A percentile compares a stretch with the other conserved stretches of the same genome.
Evolutionary conservation across 2,329 filamentous ascomycete species (phyloP).

Genomic region (Furcasterigmium furcatum): DNA sequence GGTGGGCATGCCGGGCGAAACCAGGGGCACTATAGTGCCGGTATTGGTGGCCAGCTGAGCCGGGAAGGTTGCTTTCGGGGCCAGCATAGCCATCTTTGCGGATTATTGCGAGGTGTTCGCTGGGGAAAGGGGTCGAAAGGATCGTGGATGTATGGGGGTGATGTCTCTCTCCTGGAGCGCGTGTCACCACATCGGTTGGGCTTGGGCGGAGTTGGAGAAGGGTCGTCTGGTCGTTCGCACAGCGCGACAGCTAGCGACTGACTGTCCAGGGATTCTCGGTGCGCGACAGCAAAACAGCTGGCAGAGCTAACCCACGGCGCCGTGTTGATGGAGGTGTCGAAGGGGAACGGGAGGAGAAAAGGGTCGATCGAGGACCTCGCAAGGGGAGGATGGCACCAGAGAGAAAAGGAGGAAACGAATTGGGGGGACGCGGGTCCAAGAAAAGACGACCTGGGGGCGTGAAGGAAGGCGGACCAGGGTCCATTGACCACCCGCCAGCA

Average conservation of each 20-base stretch:
- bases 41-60: slow-evolving; percentile 47
- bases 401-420: background rate
- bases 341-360: too few species aligned
- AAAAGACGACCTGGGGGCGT: background rate
- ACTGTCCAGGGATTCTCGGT: background rate
- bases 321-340: too few species aligned
- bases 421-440: background rate
- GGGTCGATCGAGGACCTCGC: too few species aligned
- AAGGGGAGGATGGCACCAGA: background rate
- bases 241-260: too few species aligned
- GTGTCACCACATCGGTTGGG: slow-evolving; percentile 7
- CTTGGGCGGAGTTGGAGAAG: background rate
- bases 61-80: slow-evolving; percentile 69
- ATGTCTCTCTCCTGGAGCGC: slow-evolving; percentile 13
- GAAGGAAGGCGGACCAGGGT: background rate
- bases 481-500: background rate
- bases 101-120: background rate
- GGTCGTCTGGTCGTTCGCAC: too few species aligned
- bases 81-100: slow-evolving; percentile 69
- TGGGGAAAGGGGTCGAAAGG: background rate
- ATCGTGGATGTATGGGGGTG: slow-evolving; percentile 3
- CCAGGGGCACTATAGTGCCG: slow-evolving; percentile 40
- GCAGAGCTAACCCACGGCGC: background rate
- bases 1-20: slow-evolving; percentile 47
- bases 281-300: background rate